Base-by-base conservation (phyloP, 352 stramenopile species). In the Phytophthora constricta region DNA sequence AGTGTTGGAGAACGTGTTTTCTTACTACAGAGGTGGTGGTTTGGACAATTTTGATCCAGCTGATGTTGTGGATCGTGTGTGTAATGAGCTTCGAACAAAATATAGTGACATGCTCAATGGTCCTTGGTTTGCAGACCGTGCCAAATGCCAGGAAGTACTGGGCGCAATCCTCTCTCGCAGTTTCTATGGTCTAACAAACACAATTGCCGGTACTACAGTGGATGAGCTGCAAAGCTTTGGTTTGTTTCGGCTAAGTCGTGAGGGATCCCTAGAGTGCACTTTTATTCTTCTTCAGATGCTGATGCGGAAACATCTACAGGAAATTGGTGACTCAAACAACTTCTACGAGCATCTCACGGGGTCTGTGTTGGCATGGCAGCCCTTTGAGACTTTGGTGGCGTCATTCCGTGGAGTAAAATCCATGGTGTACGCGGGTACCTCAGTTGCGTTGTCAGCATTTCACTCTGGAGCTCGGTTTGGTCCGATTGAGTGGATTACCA, bases 381-480 rank as follows among this genome's bases (percentile, higher is more conserved):
- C 11, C 42, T 67, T 56, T 61, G 50, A 67, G 5, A 16, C 55
- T 20, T 46, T 67, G 7, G 42, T 67, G 23, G 50, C 50, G 22
- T 65, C 51, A 10, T 61, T 49, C 22, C 58, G 58, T 43, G 8
- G 28, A 16, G 20, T 66, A 34, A 60, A 66, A 60, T 60, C 58
- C 25, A 61, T 61, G 13, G 50, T 10, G 1, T 67, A 11, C 10
- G 42, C 16, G 4, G 20, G 27, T 4, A 56, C 22, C n/a, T 28
- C 31, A 23, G 23, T 61, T 3, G 0, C 20, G 26, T 22, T 67
- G n/a, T 53, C 49, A 1, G 31, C 4, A 33, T 58, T 58, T 59
- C 48, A 65, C 19, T 2, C 16, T 33, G 58, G 49, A 2, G 49
- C 59, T 8, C 39, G 31, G 16, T 61, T 60, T 19, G 59, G 50